These are phyloP conservation scores for Hericium alpestre DNA, from an alignment of 768 basidiomycete species.

Conservation along the genomic window DNA sequence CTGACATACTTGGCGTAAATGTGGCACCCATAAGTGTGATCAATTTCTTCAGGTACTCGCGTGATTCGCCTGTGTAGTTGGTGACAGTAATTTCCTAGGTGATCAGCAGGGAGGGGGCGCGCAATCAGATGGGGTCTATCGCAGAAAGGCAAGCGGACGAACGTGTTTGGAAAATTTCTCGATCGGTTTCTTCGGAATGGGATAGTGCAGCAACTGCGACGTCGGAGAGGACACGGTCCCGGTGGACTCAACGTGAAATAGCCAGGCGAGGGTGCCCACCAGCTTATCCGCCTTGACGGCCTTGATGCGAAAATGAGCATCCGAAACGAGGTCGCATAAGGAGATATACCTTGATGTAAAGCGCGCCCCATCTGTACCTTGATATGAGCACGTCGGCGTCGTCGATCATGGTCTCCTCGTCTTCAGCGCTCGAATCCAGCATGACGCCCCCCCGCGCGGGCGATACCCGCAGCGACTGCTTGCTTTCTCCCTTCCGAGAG, in stretches of 20 bases:
- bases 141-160: slow-evolving; percentile 18
- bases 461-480: slow-evolving; percentile 51
- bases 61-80: slow-evolving; percentile 77
- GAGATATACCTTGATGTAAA: slow-evolving; percentile 50
- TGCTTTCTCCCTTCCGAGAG: slow-evolving; percentile 36
- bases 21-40: slow-evolving; percentile 66
- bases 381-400: slow-evolving; percentile 70
- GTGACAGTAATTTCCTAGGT: slow-evolving; percentile 70
- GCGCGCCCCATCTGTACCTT: slow-evolving; percentile 52
- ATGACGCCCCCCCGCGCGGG: slow-evolving; percentile 45
- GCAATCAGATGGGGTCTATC: not conserved
- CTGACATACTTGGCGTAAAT: slow-evolving; percentile 77
- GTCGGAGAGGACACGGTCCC: slow-evolving; percentile 52
- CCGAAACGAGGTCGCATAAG: not conserved
- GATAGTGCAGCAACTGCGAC: slow-evolving; percentile 78
- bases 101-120: not conserved
- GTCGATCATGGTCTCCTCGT: slow-evolving; percentile 27
- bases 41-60: slow-evolving; percentile 82
- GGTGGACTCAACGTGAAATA: slow-evolving; percentile 65
- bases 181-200: slow-evolving; percentile 52
- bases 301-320: slow-evolving; percentile 25
- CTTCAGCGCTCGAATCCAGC: slow-evolving; percentile 25
- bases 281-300: slow-evolving; percentile 47
- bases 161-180: slow-evolving; percentile 55
- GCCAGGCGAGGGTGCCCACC: slow-evolving; percentile 75